These are phyloP conservation scores for Suhomyces xylopsoci DNA, from an alignment of 805 yeast genomes.

Conservation along the genomic window DNA sequence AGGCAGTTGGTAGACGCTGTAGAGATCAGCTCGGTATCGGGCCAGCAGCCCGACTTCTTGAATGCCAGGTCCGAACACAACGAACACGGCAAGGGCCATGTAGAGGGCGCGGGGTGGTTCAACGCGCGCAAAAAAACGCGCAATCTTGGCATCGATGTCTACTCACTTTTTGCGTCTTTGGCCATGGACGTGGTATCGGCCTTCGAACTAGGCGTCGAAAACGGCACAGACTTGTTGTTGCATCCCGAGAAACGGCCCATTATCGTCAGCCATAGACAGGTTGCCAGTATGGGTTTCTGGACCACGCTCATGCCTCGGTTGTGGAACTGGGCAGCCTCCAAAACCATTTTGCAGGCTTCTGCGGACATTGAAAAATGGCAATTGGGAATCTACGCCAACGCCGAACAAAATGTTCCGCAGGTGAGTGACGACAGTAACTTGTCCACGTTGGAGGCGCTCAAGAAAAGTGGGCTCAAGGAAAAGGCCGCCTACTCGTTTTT, in stretches of 20 bases:
- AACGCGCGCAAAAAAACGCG: conserved; percentile 13
- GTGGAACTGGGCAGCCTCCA: conserved; percentile 49
- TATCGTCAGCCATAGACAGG: conserved; percentile 43
- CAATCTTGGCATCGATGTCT: conserved; percentile 51
- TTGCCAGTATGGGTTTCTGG: conserved; percentile 64
- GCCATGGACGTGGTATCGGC: conserved; percentile 70
- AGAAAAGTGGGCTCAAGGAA: conserved; percentile 29
- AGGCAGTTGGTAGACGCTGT: conserved; percentile 26
- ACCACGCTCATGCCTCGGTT: conserved; percentile 55
- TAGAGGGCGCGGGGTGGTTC: conserved; percentile 28
- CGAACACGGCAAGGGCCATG: conserved; percentile 34
- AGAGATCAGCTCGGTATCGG: conserved; percentile 27
- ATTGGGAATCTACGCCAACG: conserved; percentile 28
- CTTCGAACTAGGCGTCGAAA: conserved; percentile 53
- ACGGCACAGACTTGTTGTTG: conserved; percentile 44
- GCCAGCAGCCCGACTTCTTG: conserved; percentile 29
- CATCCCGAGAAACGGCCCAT: conserved; percentile 39
- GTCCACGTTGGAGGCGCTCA: conserved; percentile 35
- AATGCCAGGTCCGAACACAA: conserved; percentile 32
- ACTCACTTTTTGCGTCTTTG: conserved; percentile 60
- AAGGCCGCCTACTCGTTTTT: conserved; percentile 37
- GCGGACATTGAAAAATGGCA: conserved; percentile 47
- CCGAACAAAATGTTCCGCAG: conserved; percentile 31
- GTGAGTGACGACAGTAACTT: conserved; percentile 14
- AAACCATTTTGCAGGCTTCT: conserved; percentile 36